Conservation (phyloP, 1,284 basidiomycete species). For the Rhizoctonia solani region DNA sequence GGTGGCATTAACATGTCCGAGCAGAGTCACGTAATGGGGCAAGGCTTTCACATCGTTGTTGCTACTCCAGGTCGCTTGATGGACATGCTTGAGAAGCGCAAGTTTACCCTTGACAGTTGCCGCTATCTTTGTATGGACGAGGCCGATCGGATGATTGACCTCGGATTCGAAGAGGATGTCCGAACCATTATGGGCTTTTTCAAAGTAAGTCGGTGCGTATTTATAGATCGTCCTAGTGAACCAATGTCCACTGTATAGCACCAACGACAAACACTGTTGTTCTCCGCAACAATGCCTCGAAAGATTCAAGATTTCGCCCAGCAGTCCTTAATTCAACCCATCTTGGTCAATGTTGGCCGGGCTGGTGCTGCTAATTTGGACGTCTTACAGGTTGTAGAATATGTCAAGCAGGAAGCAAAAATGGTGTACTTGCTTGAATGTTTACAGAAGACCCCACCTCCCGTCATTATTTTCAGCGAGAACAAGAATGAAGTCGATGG, state of each 20-base stretch:
- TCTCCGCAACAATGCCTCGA: conserved; percentile 98
- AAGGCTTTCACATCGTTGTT: conserved; percentile 94
- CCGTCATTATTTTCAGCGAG: conserved; percentile 97
- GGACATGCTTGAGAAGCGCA: conserved; percentile 95
- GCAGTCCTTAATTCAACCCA: conserved; percentile 88
- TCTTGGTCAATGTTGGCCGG: conserved; percentile 96
- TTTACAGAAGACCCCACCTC: conserved; percentile 97
- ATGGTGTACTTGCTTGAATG: conserved; percentile 99
- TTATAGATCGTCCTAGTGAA: background rate
- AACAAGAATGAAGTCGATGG: conserved; percentile 99
- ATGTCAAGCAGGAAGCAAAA: conserved; percentile 98
- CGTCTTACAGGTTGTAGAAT: conserved; percentile 92
- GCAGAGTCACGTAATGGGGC: conserved; percentile 85
- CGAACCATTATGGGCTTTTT: conserved; percentile 99
- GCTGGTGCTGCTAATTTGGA: conserved; percentile 98
- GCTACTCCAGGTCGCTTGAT: conserved; percentile 95
- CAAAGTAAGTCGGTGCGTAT: conserved; percentile 58
- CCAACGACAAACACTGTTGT: conserved; percentile 95
- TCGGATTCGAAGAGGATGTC: conserved; percentile 99
- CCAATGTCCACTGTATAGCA: conserved; percentile 54
- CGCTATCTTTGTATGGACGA: conserved; percentile 98
- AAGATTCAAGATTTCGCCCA: conserved; percentile 99
- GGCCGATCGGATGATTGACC: conserved; percentile 98
- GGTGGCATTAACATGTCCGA: conserved; percentile 98
- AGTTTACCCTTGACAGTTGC: conserved; percentile 89